phyloP scores from a whole-genome alignment of 495 filamentous ascomycete species.

The Filosporella fistucella region DNA sequence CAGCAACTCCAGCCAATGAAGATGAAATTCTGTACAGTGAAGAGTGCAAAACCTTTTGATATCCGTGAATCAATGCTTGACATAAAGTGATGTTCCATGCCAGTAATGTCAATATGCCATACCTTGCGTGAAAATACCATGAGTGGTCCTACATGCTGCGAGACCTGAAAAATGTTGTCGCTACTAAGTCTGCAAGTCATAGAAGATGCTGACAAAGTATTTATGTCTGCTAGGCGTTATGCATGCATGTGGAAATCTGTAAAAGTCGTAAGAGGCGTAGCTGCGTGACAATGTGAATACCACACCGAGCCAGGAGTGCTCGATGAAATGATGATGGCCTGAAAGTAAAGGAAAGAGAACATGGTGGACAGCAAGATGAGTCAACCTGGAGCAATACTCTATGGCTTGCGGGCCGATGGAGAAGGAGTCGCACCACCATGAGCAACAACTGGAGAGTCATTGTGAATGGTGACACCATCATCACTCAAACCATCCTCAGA shows the following conservation, averaged over 20 bases:
- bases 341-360: too few relatives aligned
- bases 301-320: too few relatives aligned
- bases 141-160: slow-evolving; percentile 11
- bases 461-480: slow-evolving; percentile 43
- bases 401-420: slow-evolving; percentile 31
- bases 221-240: slow-evolving; percentile 20
- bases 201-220: slow-evolving; percentile 19
- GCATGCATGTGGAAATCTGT: slow-evolving; percentile 17
- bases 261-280: slow-evolving; percentile 20
- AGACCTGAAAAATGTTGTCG: slow-evolving; percentile 23
- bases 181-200: slow-evolving; percentile 18
- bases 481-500: slow-evolving; percentile 39
- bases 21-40: slow-evolving; percentile 19
- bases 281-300: slow-evolving; percentile 9
- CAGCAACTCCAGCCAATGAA: slow-evolving; percentile 16
- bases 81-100: slow-evolving; percentile 20
- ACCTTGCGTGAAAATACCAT: slow-evolving; percentile 22
- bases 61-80: slow-evolving; percentile 14
- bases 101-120: slow-evolving; percentile 21
- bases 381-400: too few relatives aligned
- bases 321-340: too few relatives aligned
- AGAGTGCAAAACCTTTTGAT: slow-evolving; percentile 19
- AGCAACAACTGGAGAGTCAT: slow-evolving; percentile 41
- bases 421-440: slow-evolving; percentile 43
- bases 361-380: too few relatives aligned